Conservation (phyloP, 306 rosid species). For the Morella rubra region DNA sequence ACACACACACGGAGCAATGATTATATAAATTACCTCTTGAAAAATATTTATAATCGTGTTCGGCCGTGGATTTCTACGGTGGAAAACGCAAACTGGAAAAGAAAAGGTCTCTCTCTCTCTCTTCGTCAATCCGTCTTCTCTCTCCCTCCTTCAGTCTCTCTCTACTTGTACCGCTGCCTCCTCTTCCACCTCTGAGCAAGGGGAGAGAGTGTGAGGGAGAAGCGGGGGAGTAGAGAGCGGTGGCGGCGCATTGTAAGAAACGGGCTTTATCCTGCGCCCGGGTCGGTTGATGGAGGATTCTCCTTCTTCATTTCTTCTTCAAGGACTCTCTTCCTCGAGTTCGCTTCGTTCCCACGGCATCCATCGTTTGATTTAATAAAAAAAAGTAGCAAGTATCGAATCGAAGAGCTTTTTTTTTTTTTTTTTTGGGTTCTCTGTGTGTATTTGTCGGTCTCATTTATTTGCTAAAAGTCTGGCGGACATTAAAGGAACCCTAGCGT, state of each 20-base stretch:
- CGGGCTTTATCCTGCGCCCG: constrained; percentile 19
- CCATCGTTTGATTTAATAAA: constrained; percentile 20
- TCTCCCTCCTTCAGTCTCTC: constrained; percentile 2
- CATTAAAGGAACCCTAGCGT: constrained; percentile 44
- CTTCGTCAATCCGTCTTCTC: not conserved
- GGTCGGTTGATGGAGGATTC: constrained; percentile 34
- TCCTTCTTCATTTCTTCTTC: not conserved
- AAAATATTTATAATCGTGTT: constrained; percentile 18
- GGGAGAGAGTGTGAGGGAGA: constrained; percentile 11
- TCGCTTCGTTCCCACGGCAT: constrained; percentile 53
- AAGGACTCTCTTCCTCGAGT: constrained; percentile 14
- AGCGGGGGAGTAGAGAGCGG: constrained; percentile 27
- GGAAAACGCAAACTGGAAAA: constrained; percentile 49
- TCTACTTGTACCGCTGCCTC: constrained; percentile 24
- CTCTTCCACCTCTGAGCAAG: constrained; percentile 10
- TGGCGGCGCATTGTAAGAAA: constrained; percentile 28
- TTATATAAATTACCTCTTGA: not conserved
- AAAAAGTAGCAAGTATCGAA: constrained; percentile 2
- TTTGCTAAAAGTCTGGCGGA: constrained; percentile 36
- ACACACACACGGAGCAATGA: not conserved
- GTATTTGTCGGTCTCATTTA: not conserved
- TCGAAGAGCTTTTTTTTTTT: constrained; percentile 17
- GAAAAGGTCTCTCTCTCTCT: not conserved
- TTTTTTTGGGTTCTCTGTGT: no score
- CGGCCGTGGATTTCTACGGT: constrained; percentile 49